Base-by-base conservation (phyloP, 2,329 filamentous ascomycete species). In the Cladophialophora yegresii region DNA sequence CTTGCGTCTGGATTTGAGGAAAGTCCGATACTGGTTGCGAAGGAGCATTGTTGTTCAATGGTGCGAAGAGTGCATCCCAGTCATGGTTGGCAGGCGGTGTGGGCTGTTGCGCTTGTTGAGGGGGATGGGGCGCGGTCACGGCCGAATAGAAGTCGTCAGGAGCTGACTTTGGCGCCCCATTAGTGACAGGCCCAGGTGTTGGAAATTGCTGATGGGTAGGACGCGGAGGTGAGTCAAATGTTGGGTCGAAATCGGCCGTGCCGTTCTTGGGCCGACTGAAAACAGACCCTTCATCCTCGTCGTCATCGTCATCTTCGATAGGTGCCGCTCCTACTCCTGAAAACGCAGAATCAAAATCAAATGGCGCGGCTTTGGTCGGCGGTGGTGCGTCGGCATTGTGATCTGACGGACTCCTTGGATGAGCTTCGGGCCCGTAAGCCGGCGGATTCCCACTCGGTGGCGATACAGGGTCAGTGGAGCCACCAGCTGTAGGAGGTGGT, bases 61-160 rank as follows among this genome's bases (percentile, higher is more conserved):
- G 67, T 5, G 91, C 89, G 78, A 98, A 98, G 61, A 98, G 91
- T 45, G 92, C 90, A 73, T 98, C 93, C 95, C 95, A 98, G 75
- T 98, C 93, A 71, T 96, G 90, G 36, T 79, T 76, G 1, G 77
- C 74, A 26, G 76, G 74, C 65, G 78, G 77, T 5, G 58, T 61
- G n/a, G 58, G 7, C 33, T 50, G 77, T 69, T 51, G 75, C 74
- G 64, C 78, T 74, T 53, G 76, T 73, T 60, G 80, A 28, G 53
- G 45, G 23, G 16, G 53, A 54, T 16, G 74, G 61, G 78, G 69
- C 6, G 66, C 55, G 3, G 66, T 47, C 3, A 60, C 61, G 13
- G 64, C 61, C 9, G 75, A 84, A 51, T 78, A 78, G 65, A 83
- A 84, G 60, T 80, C 79, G 59, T 83, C 79, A 47, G 70, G 65